Percentiles rank a stretch among this genome's conserved stretches.
Evolutionary conservation across 805 yeast genomes (phyloP).

Genomic region (Saccharomycopsis guyanensis): DNA sequence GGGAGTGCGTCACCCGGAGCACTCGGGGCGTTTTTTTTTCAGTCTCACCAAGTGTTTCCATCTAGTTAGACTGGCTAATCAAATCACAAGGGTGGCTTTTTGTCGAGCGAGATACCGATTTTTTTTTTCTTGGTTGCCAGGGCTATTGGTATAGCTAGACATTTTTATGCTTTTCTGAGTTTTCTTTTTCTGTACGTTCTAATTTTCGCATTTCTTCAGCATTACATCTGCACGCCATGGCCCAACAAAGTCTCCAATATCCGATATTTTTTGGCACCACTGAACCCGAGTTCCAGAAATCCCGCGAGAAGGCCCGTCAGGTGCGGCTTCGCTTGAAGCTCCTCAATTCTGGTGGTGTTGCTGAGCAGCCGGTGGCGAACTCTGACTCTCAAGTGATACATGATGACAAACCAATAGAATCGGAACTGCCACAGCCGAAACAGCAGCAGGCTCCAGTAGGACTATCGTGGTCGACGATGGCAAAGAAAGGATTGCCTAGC

Average conservation of each 20-base stretch:
- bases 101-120: too few species aligned
- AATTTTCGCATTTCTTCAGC: not conserved
- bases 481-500: not conserved
- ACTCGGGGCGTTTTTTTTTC: not conserved
- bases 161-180: not conserved
- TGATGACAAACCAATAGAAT: too few species aligned
- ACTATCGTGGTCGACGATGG: not conserved
- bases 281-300: conserved; percentile 6
- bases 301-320: conserved; percentile 5
- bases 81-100: too few species aligned
- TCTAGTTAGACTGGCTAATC: too few species aligned
- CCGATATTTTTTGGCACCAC: conserved; percentile 17
- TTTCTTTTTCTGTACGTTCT: not conserved
- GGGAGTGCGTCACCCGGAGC: not conserved
- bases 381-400: too few species aligned
- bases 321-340: not conserved
- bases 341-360: not conserved
- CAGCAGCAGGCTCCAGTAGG: not conserved
- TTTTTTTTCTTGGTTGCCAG: too few species aligned
- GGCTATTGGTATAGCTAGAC: not conserved
- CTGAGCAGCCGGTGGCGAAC: not conserved
- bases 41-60: too few species aligned
- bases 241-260: conserved; percentile 1
- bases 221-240: not conserved
- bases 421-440: too few species aligned